Base-by-base conservation (phyloP, 2,329 filamentous ascomycete species). In the Penicillium sp. region DNA sequence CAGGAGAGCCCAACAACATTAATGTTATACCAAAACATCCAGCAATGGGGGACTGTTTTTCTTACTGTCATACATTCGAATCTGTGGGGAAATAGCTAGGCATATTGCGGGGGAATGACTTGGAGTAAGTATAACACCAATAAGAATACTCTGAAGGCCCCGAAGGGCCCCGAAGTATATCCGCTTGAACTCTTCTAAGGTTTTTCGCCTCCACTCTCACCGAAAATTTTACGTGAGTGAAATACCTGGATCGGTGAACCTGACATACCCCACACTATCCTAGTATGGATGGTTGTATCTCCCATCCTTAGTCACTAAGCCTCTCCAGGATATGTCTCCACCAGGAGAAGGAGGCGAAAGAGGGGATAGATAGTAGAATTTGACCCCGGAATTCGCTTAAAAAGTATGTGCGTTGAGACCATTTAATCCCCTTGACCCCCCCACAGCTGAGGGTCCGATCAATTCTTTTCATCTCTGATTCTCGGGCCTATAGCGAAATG, bases 311-410 rank as follows among this genome's bases (percentile, higher is more conserved):
- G 37, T n/a, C 21, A 37, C 40, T 8, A 45, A 39, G 40, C 32
- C 32, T 49, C 45, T 45, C 45, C 54, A 42, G 34, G 39, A 44
- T 46, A 31, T 34, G 27, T 38, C 32, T 49, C 45, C 50, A 56
- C 54, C 45, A 10, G 25, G 8, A 10, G 29, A 29, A 38, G n/a
- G 49, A 25, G 44, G 49, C 54, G 42, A 52, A 48, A 42, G 50
- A 46, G 46, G 27, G 34, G 25, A 50, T 15, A 50, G 46, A 53
- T 25, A 41, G 38, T 29, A 29, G 21, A 44, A 34, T 31, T 46
- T 51, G 52, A 53, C 54, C 45, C 49, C 50, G 32, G 54, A 31
- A 45, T 55, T 56, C 54, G 50, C 50, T 53, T 49, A 53, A 45
- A 29, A 9, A 18, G 40, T 29, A 29, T 41, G 54, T 56, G 54